Conservation (phyloP, 2,329 filamentous ascomycete genomes). For the Phoma sp. region DNA sequence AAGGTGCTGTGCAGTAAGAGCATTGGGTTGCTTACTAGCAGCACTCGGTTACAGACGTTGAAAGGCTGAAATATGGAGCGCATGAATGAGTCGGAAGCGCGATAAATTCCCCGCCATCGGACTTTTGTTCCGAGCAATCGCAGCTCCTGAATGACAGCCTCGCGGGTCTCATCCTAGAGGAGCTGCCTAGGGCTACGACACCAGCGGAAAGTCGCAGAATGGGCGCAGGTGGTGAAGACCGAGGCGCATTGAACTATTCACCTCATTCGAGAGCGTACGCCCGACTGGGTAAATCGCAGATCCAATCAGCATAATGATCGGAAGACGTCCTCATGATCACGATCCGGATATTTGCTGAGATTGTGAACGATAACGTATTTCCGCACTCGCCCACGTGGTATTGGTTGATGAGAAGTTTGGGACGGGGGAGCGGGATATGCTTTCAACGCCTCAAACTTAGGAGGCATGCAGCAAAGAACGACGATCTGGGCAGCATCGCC, state of each 20-base stretch:
- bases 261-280: neutral
- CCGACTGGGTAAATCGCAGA: too few relatives aligned
- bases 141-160: neutral
- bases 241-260: too few relatives aligned
- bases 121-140: neutral
- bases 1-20: too few relatives aligned
- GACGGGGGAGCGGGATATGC: conserved; percentile 6
- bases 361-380: neutral
- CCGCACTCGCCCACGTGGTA: conserved; percentile 1
- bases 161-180: too few relatives aligned
- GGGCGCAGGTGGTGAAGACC: too few relatives aligned
- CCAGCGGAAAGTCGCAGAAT: neutral
- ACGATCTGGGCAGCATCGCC: neutral
- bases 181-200: too few relatives aligned
- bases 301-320: neutral
- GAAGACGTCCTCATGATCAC: neutral
- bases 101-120: neutral
- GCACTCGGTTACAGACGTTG: neutral
- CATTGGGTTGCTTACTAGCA: too few relatives aligned
- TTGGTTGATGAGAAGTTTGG: neutral
- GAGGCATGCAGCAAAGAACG: neutral
- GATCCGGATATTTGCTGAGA: neutral
- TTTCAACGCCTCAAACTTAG: neutral
- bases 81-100: neutral
- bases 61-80: neutral